Evolutionary conservation across 176 grass and related monocot species (phyloP).

Genomic region (Oryza glumipatula): DNA sequence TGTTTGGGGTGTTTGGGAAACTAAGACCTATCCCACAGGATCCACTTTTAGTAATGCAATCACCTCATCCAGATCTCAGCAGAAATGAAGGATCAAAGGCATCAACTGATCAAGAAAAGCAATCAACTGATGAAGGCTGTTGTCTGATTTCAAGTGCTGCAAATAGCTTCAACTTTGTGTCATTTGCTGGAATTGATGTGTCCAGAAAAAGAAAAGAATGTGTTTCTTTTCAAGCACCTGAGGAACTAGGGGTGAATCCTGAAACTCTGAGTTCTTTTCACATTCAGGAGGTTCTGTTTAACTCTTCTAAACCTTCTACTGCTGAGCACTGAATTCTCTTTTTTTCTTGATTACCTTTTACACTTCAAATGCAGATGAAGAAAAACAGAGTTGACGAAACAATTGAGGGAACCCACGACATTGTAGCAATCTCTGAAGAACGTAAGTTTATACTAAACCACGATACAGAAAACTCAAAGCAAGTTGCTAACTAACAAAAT

Average conservation of each 20-base stretch:
- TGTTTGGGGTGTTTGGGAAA: slow-evolving; percentile 43
- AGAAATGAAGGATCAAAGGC: slow-evolving; percentile 11
- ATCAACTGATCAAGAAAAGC: slow-evolving; percentile 22
- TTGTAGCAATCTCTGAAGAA: neutral
- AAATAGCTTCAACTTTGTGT: neutral
- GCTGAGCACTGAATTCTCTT: neutral
- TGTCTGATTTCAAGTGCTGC: neutral
- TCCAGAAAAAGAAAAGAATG: slow-evolving; percentile 15
- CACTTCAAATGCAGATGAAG: slow-evolving; percentile 7
- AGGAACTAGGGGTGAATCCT: neutral
- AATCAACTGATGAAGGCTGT: slow-evolving; percentile 17
- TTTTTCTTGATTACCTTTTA: slow-evolving; percentile 11
- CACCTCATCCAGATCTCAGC: neutral
- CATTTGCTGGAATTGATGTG: slow-evolving; percentile 18
- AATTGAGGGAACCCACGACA: neutral
- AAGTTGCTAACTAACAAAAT: slow-evolving; percentile 20
- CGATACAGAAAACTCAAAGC: neutral
- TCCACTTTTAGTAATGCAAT: slow-evolving; percentile 13
- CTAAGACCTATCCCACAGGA: slow-evolving; percentile 27
- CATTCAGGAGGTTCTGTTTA: slow-evolving; percentile 3
- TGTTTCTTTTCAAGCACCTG: neutral
- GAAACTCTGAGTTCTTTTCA: slow-evolving; percentile 19
- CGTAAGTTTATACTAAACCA: slow-evolving; percentile 22
- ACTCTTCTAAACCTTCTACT: neutral
- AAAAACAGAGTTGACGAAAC: slow-evolving; percentile 3